Conservation (phyloP, 306 rosid species). For the Sicyos edulis region DNA sequence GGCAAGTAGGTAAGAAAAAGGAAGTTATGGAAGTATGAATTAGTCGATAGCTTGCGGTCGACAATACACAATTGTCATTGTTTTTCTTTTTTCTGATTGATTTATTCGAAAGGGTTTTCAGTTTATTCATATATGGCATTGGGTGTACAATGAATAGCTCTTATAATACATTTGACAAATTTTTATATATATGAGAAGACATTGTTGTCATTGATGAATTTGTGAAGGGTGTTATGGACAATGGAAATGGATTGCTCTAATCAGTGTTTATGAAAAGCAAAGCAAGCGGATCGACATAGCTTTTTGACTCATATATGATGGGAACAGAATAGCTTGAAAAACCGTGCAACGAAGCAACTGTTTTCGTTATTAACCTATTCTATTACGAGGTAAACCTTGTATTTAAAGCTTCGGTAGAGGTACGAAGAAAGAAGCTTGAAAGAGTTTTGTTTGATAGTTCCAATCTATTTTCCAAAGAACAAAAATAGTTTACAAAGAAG, state of each 20-base stretch:
- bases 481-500: too few relatives aligned
- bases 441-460: too few relatives aligned
- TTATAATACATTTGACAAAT: background rate
- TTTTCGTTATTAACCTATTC: too few relatives aligned
- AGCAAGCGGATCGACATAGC: too few relatives aligned
- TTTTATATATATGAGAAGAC: background rate
- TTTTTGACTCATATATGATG: too few relatives aligned
- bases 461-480: too few relatives aligned
- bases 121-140: background rate
- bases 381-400: too few relatives aligned
- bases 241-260: background rate
- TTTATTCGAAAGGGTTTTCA: background rate
- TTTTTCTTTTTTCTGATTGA: background rate
- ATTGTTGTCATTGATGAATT: background rate
- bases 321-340: too few relatives aligned
- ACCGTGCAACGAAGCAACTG: too few relatives aligned
- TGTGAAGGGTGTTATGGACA: background rate
- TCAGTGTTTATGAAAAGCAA: background rate
- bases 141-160: constrained; percentile 8
- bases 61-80: constrained; percentile 2
- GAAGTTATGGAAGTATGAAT: background rate
- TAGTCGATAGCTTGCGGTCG: background rate
- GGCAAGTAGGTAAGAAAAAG: background rate
- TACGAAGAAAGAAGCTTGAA: too few relatives aligned
- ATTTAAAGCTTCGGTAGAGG: too few relatives aligned